Conservation (phyloP, 1,284 basidiomycete genomes). For the Trametes pubescens region DNA sequence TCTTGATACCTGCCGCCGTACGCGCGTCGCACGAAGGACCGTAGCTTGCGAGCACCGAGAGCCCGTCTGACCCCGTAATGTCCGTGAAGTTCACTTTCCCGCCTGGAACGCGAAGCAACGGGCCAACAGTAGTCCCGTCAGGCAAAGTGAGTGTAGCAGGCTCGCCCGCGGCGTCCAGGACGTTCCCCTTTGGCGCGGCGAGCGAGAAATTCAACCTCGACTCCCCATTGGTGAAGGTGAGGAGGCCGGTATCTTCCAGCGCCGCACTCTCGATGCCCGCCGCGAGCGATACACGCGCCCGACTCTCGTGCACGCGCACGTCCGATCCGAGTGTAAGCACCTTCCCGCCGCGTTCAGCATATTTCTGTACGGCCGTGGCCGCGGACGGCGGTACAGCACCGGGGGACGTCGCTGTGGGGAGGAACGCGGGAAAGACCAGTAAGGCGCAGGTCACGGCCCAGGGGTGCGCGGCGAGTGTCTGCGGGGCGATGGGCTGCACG, state of each 20-base stretch:
- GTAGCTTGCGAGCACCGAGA: constrained; percentile 47
- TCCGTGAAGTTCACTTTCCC: constrained; percentile 40
- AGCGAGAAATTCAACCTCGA: constrained; percentile 29
- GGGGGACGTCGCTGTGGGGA: constrained; percentile 54
- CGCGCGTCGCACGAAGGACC: constrained; percentile 32
- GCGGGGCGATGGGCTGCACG: constrained; percentile 70
- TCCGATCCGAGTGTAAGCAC: constrained; percentile 41
- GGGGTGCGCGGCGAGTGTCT: constrained; percentile 70
- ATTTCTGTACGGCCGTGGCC: constrained; percentile 66
- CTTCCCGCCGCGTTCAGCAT: constrained; percentile 73
- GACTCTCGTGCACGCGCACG: constrained; percentile 34
- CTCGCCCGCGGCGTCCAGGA: constrained; percentile 39
- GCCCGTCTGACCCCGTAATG: constrained; percentile 36
- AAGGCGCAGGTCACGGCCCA: constrained; percentile 82
- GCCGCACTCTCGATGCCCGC: constrained; percentile 16
- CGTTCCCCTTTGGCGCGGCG: neutral
- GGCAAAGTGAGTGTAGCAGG: neutral
- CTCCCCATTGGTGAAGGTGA: constrained; percentile 22
- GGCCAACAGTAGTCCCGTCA: constrained; percentile 14
- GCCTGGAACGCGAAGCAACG: constrained; percentile 37
- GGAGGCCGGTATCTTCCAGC: constrained; percentile 9
- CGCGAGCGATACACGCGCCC: constrained; percentile 12
- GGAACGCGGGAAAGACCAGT: constrained; percentile 77
- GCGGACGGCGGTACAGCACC: constrained; percentile 64
- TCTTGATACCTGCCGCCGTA: constrained; percentile 60